Percentiles rank a stretch among this genome's conserved stretches.
Evolutionary conservation across 106 monocot genomes (phyloP).

Genomic region (Dioscorea zingiberensis): DNA sequence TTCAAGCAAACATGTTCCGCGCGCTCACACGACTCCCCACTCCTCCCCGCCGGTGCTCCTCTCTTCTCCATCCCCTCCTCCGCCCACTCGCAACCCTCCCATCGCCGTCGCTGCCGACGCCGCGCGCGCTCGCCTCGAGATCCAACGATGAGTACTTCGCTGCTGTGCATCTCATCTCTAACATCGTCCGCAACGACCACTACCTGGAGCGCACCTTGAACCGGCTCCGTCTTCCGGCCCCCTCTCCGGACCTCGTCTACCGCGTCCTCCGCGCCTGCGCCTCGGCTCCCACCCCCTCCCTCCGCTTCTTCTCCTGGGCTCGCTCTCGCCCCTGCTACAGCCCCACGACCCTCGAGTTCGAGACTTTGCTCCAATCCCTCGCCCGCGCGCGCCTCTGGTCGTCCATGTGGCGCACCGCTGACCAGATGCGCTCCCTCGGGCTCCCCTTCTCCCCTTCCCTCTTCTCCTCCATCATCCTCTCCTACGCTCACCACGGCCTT

Average conservation of each 20-base stretch:
- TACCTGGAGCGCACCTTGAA: conserved; percentile 93
- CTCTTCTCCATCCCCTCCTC: too few relatives aligned
- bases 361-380: conserved; percentile 60
- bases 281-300: conserved; percentile 35
- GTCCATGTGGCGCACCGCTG: conserved; percentile 47
- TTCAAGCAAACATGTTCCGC: too few relatives aligned
- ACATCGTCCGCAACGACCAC: conserved; percentile 72
- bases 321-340: conserved; percentile 40
- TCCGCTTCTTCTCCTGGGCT: conserved; percentile 89
- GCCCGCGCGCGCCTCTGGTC: conserved; percentile 47
- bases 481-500: conserved; percentile 47
- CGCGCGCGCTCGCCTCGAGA: not conserved
- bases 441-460: conserved; percentile 54
- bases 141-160: conserved; percentile 76
- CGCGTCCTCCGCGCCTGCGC: conserved; percentile 73
- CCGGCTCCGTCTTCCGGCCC: conserved; percentile 54
- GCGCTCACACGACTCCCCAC: too few relatives aligned
- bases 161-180: conserved; percentile 68
- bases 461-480: conserved; percentile 57
- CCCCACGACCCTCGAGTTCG: conserved; percentile 58
- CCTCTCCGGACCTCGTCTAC: conserved; percentile 71
- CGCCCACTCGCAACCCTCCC: too few relatives aligned
- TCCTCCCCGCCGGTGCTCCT: too few relatives aligned
- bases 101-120: too few relatives aligned
- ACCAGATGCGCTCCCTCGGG: conserved; percentile 51